Evolutionary conservation across 495 filamentous ascomycete species (phyloP).

Genomic region (Penicillium steckii): DNA sequence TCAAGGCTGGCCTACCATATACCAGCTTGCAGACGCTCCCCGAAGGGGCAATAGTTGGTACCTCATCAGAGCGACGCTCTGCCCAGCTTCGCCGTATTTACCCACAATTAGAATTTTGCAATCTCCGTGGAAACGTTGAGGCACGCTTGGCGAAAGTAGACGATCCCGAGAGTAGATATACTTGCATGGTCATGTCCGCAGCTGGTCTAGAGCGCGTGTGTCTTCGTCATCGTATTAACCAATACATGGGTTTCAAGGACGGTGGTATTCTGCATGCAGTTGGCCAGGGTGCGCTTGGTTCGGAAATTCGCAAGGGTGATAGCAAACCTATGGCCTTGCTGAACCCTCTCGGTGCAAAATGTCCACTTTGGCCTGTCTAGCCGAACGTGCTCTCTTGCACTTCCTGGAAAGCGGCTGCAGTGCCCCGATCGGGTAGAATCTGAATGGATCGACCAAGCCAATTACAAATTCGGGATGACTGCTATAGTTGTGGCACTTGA

Average conservation of each 20-base stretch:
- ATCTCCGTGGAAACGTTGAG: conserved; percentile 85
- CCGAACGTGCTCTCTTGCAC: conserved; percentile 79
- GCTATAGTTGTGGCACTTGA: conserved; percentile 78
- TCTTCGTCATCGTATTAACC: conserved; percentile 64
- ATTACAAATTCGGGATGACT: conserved; percentile 60
- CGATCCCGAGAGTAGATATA: conserved; percentile 62
- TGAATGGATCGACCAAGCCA: conserved; percentile 57
- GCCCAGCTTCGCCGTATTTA: conserved; percentile 76
- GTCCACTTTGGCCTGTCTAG: conserved; percentile 62
- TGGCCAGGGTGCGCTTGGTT: conserved; percentile 82
- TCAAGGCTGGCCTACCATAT: conserved; percentile 48
- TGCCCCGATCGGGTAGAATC: conserved; percentile 93
- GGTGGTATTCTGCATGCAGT: conserved; percentile 84
- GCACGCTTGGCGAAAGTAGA: conserved; percentile 84
- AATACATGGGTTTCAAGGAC: conserved; percentile 67
- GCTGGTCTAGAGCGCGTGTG: conserved; percentile 74
- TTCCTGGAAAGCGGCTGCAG: conserved; percentile 89
- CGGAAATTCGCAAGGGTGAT: conserved; percentile 79
- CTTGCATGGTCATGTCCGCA: conserved; percentile 78
- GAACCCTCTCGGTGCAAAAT: conserved; percentile 47
- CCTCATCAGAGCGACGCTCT: conserved; percentile 78
- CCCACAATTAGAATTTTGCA: conserved; percentile 69
- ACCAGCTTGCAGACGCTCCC: conserved; percentile 68
- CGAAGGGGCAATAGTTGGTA: conserved; percentile 76
- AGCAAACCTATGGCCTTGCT: conserved; percentile 55